A percentile compares a stretch with the other conserved stretches of the same genome.
phyloP scores from a whole-genome alignment of 2,329 filamentous ascomycete genomes.

The Pseudogymnoascus sp. region DNA sequence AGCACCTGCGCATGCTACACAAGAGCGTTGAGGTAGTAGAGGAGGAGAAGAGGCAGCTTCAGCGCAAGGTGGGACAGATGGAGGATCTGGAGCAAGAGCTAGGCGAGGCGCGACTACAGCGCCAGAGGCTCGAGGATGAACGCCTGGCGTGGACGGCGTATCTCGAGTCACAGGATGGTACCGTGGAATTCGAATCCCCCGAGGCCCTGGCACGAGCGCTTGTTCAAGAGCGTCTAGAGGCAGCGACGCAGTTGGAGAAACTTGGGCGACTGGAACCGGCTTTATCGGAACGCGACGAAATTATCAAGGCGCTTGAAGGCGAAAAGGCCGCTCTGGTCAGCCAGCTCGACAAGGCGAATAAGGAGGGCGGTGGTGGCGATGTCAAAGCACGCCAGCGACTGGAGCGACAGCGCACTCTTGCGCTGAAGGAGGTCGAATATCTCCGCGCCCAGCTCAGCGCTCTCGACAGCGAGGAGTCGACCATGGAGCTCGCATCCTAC shows the following conservation, averaged over 20 bases:
- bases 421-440: constrained; percentile 89
- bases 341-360: constrained; percentile 64
- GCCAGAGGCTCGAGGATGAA: constrained; percentile 83
- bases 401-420: constrained; percentile 77
- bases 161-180: constrained; percentile 60
- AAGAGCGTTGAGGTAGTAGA: constrained; percentile 90
- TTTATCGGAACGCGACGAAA: constrained; percentile 65
- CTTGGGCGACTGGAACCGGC: constrained; percentile 74
- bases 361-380: constrained; percentile 36
- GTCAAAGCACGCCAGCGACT: constrained; percentile 62
- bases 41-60: constrained; percentile 81
- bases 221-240: constrained; percentile 72
- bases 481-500: constrained; percentile 71
- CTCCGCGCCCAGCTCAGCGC: constrained; percentile 85
- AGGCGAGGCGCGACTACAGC: constrained; percentile 69
- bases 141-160: constrained; percentile 79
- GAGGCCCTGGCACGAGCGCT: constrained; percentile 80
- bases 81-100: constrained; percentile 68
- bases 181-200: constrained; percentile 74
- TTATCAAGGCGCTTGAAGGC: constrained; percentile 61
- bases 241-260: constrained; percentile 69
- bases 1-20: constrained; percentile 69
- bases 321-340: constrained; percentile 56
- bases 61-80: constrained; percentile 68
- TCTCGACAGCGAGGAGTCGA: constrained; percentile 78